These are phyloP conservation scores for Hippophae tibetana DNA, from an alignment of 306 rosid species.

Conservation along the genomic window DNA sequence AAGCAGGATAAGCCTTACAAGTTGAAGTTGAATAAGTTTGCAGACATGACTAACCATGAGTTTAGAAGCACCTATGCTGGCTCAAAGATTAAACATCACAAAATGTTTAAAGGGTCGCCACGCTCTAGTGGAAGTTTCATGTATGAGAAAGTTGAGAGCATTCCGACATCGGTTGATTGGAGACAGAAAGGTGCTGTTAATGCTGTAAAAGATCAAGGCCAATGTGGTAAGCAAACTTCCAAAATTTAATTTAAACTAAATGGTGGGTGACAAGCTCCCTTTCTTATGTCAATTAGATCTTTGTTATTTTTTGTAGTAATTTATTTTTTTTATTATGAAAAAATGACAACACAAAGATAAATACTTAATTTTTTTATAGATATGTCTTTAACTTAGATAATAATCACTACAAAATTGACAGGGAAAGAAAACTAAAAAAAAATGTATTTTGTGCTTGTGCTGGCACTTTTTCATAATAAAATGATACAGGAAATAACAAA, in stretches of 20 bases:
- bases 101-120: conserved; percentile 20
- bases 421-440: no score
- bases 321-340: no score
- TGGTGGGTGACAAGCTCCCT: no score
- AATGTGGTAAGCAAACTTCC: conserved; percentile 25
- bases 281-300: no score
- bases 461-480: no score
- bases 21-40: conserved; percentile 48
- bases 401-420: no score
- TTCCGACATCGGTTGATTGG: conserved; percentile 45
- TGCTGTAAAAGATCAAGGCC: conserved; percentile 43
- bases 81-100: conserved; percentile 32
- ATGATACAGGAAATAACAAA: no score
- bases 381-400: no score
- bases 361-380: no score
- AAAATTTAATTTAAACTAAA: neutral
- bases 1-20: conserved; percentile 39
- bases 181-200: conserved; percentile 41
- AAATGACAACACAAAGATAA: no score
- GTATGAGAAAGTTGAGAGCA: conserved; percentile 17
- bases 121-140: conserved; percentile 9
- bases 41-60: conserved; percentile 47
- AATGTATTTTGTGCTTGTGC: no score
- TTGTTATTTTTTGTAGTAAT: no score
- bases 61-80: conserved; percentile 27